Conservation (phyloP, 2,329 filamentous ascomycete genomes). For the Ceratocystis eucalypticola region DNA sequence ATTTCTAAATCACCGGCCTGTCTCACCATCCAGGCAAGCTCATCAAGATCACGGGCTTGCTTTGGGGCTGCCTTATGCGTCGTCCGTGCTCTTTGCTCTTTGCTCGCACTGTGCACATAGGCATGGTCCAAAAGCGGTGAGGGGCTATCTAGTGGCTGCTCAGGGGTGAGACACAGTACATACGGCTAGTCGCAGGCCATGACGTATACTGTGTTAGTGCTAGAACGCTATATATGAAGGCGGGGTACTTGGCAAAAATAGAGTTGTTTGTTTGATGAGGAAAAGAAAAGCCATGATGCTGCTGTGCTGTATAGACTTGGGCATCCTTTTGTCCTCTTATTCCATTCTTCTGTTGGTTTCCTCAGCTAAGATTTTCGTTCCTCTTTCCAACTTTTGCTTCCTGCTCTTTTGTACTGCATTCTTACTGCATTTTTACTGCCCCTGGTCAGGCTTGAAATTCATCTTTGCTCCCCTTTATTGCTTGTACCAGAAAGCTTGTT, state of each 20-base stretch:
- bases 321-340: neutral
- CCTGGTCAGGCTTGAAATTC: neutral
- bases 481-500: neutral
- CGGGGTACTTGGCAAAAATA: conserved; percentile 3
- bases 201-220: neutral
- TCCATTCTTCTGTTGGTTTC: neutral
- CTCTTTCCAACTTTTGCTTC: neutral
- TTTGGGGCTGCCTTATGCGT: neutral
- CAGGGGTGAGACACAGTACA: neutral
- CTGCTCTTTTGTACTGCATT: neutral
- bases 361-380: neutral
- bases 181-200: neutral
- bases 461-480: neutral
- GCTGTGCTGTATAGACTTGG: neutral
- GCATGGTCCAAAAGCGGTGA: neutral
- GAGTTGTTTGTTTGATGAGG: neutral
- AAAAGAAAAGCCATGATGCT: neutral
- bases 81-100: neutral
- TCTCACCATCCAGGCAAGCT: neutral
- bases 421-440: neutral
- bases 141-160: neutral
- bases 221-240: neutral
- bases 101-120: neutral
- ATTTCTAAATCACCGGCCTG: neutral
- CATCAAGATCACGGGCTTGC: neutral